phyloP scores from a whole-genome alignment of 306 rosid genomes.

The Sphenostylis stenocarpa region DNA sequence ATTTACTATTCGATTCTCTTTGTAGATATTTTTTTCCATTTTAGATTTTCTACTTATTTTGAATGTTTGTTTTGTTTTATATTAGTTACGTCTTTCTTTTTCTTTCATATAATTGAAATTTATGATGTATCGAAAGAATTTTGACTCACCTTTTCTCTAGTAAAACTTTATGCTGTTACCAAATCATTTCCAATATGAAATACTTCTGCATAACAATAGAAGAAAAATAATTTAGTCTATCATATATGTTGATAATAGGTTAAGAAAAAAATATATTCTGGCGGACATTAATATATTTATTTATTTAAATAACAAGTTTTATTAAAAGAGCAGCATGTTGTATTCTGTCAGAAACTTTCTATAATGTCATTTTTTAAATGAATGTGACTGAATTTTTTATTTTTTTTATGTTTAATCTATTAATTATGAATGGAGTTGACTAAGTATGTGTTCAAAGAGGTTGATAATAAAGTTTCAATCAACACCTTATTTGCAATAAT shows the following conservation, averaged over 20 bases:
- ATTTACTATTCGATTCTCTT: neutral
- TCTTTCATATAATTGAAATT: neutral
- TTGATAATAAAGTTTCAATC: slow-evolving; percentile 21
- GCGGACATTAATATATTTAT: too few relatives aligned
- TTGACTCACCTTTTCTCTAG: neutral
- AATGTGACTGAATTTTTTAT: neutral
- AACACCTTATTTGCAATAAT: slow-evolving; percentile 30
- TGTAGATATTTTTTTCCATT: neutral
- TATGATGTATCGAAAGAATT: neutral
- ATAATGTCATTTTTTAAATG: too few relatives aligned
- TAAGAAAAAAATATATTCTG: too few relatives aligned
- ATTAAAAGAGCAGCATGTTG: neutral
- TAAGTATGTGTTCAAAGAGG: neutral
- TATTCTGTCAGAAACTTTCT: neutral
- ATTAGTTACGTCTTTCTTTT: neutral
- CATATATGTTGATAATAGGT: too few relatives aligned
- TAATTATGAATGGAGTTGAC: slow-evolving; percentile 26
- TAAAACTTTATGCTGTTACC: neutral
- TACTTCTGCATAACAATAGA: neutral
- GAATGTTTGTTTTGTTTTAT: neutral
- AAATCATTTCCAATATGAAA: neutral
- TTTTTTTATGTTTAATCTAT: neutral
- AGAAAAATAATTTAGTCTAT: too few relatives aligned
- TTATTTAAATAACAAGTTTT: neutral
- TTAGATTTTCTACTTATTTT: neutral